phyloP scores from a whole-genome alignment of 345 rosid genomes.

The Ceriops decandra region DNA sequence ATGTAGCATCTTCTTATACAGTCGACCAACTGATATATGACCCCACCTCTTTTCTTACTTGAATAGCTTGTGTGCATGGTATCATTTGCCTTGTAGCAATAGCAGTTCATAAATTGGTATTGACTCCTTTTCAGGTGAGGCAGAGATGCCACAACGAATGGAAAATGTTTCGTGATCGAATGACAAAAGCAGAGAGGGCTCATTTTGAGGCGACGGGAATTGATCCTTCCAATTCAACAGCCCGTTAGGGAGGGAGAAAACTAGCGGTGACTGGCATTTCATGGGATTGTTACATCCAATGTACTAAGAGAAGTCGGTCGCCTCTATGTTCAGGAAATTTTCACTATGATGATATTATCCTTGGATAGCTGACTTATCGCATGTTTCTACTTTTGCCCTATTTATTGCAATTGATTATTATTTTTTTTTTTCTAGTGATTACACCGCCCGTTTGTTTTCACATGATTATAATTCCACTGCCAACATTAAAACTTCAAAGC shows the following conservation, averaged over 20 bases:
- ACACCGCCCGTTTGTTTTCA: too few relatives aligned
- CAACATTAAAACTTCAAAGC: too few relatives aligned
- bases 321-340: constrained; percentile 2
- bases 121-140: constrained; percentile 51
- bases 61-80: neutral
- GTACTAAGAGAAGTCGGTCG: neutral
- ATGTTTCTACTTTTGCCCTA: neutral
- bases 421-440: too few relatives aligned
- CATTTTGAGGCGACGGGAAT: constrained; percentile 42
- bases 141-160: constrained; percentile 84
- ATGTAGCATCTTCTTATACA: constrained; percentile 1
- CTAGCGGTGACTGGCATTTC: neutral
- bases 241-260: constrained; percentile 7
- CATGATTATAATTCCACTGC: too few relatives aligned
- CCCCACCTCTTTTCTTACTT: neutral
- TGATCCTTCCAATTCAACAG: constrained; percentile 26
- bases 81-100: neutral
- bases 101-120: neutral
- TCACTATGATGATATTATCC: neutral
- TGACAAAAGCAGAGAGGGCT: constrained; percentile 55
- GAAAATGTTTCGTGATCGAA: constrained; percentile 67
- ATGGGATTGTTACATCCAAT: neutral
- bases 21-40: neutral
- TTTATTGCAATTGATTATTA: neutral
- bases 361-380: neutral